phyloP scores from a whole-genome alignment of 352 stramenopile species.

The Pythium rishiriense region DNA sequence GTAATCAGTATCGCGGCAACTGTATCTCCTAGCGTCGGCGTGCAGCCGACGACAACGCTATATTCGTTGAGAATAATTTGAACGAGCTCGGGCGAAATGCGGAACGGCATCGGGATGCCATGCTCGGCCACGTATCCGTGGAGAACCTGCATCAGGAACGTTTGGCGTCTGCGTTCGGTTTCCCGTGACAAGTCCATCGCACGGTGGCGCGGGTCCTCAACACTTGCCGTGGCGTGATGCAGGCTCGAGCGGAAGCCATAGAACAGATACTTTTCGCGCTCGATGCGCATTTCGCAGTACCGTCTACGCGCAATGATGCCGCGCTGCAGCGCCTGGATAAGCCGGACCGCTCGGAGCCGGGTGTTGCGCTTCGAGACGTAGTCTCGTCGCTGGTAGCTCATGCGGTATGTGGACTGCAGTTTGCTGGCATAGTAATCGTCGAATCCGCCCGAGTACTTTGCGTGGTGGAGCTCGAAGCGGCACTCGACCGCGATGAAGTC shows the following conservation, averaged over 20 bases:
- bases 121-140: slow-evolving; percentile 52
- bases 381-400: slow-evolving; percentile 61
- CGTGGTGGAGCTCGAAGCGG: slow-evolving; percentile 50
- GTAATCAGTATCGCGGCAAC: slow-evolving; percentile 36
- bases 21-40: slow-evolving; percentile 43
- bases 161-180: slow-evolving; percentile 45
- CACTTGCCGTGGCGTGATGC: slow-evolving; percentile 32
- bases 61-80: slow-evolving; percentile 56
- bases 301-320: slow-evolving; percentile 54
- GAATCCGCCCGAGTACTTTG: slow-evolving; percentile 59
- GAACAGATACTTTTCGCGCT: slow-evolving; percentile 63
- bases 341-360: slow-evolving; percentile 48
- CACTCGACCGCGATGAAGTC: slow-evolving; percentile 60
- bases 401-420: slow-evolving; percentile 66
- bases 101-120: slow-evolving; percentile 37
- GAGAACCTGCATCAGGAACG: slow-evolving; percentile 71
- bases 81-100: slow-evolving; percentile 35
- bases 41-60: slow-evolving; percentile 61
- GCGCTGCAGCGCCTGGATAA: slow-evolving; percentile 69
- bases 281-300: slow-evolving; percentile 56
- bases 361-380: slow-evolving; percentile 49
- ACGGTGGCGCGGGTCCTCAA: slow-evolving; percentile 49
- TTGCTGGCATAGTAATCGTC: slow-evolving; percentile 72
- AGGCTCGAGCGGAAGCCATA: slow-evolving; percentile 70
- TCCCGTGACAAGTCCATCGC: slow-evolving; percentile 37